Evolutionary conservation across 768 basidiomycete species (phyloP).

Genomic region (Lactifluus echinatus): DNA sequence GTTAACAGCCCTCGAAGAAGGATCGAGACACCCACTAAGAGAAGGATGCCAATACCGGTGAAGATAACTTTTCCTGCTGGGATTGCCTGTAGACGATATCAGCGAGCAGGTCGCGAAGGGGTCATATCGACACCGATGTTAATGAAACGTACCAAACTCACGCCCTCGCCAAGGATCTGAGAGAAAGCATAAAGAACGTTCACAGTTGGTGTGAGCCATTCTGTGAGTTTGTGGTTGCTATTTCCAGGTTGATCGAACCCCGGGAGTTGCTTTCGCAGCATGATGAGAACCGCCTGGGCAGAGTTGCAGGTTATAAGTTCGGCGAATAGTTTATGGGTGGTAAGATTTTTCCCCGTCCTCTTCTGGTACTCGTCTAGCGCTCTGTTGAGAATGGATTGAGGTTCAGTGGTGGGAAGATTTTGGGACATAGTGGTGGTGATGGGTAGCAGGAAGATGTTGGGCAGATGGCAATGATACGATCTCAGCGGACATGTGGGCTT

Average conservation of each 20-base stretch:
- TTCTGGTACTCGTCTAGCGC: not conserved
- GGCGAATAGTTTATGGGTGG: not conserved
- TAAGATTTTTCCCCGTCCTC: not conserved
- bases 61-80: not conserved
- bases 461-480: no score
- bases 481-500: no score
- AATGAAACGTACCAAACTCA: not conserved
- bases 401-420: not conserved
- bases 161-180: not conserved
- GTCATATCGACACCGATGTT: no score
- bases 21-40: no score
- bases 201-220: not conserved
- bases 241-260: not conserved
- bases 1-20: no score
- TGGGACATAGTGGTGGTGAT: no score
- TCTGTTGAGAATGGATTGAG: not conserved
- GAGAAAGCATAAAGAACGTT: not conserved
- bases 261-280: not conserved
- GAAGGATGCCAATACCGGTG: no score
- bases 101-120: not conserved
- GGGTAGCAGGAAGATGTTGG: no score
- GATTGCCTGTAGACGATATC: not conserved
- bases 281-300: not conserved
- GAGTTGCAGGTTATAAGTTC: not conserved
- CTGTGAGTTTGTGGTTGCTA: not conserved